phyloP scores from a whole-genome alignment of 208 protist species.

The Leishmania braziliensis region DNA sequence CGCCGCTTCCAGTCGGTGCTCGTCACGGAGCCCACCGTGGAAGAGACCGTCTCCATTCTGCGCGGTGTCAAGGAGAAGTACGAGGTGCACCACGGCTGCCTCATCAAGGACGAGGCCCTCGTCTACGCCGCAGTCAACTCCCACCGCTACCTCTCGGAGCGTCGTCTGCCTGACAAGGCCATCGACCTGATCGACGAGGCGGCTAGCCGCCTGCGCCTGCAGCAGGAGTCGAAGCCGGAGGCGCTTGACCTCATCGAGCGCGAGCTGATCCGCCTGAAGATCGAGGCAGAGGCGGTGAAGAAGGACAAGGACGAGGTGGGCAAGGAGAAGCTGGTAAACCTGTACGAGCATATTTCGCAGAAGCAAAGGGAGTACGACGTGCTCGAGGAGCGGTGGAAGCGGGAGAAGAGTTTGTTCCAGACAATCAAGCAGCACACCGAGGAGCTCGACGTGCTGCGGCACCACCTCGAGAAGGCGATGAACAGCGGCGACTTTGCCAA shows the following conservation, averaged over 20 bases:
- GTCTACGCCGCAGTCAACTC: constrained; percentile 90
- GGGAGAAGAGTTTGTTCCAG: constrained; percentile 90
- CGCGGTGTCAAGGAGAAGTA: constrained; percentile 95
- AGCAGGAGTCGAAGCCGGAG: constrained; percentile 97
- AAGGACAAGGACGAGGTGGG: constrained; percentile 93
- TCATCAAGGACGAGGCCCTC: constrained; percentile 91
- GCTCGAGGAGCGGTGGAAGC: constrained; percentile 84
- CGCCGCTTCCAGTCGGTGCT: constrained; percentile 98
- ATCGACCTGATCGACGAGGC: constrained; percentile 99
- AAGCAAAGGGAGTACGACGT: constrained; percentile 85
- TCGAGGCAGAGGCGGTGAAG: constrained; percentile 93
- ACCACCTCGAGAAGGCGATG: constrained; percentile 88
- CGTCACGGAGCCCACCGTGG: constrained; percentile 96
- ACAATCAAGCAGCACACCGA: constrained; percentile 93
- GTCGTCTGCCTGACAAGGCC: constrained; percentile 98
- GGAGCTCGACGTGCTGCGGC: constrained; percentile 77
- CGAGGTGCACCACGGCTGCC: constrained; percentile 91
- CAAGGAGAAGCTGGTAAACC: constrained; percentile 79
- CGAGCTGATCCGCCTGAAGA: constrained; percentile 90
- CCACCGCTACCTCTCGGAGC: constrained; percentile 96
- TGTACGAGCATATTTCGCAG: constrained; percentile 72
- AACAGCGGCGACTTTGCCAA: constrained; percentile 69
- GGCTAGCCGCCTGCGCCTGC: constrained; percentile 89
- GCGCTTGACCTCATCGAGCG: constrained; percentile 94
- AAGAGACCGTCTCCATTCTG: constrained; percentile 98